Conservation (phyloP, 2,329 filamentous ascomycete species). For the Cryphonectria radicalis region DNA sequence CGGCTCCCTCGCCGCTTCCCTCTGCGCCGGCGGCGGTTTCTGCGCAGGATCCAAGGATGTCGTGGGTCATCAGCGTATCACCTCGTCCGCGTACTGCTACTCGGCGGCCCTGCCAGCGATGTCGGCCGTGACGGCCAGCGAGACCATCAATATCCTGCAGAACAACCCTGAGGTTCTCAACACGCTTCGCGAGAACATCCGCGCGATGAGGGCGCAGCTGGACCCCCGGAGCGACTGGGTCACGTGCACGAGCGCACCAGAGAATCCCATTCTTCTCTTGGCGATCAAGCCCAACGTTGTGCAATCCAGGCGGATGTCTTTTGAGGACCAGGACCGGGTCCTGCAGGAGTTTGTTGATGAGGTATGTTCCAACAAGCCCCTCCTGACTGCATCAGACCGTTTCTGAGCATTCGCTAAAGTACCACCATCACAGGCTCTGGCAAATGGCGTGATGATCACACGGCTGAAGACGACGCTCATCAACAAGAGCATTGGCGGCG, state of each 20-base stretch:
- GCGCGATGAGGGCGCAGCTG: slow-evolving; percentile 81
- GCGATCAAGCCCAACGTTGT: slow-evolving; percentile 84
- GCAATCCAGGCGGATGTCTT: slow-evolving; percentile 66
- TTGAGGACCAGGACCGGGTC: slow-evolving; percentile 80
- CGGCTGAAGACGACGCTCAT: slow-evolving; percentile 80
- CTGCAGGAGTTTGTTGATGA: slow-evolving; percentile 95
- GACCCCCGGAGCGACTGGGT: slow-evolving; percentile 96
- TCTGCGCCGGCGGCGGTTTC: slow-evolving; percentile 94
- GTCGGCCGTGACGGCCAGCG: slow-evolving; percentile 92
- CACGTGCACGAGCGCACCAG: slow-evolving; percentile 74
- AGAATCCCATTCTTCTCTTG: slow-evolving; percentile 88
- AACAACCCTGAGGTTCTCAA: slow-evolving; percentile 81
- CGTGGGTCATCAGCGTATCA: slow-evolving; percentile 94
- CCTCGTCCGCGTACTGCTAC: slow-evolving; percentile 90
- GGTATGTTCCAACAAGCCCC: slow-evolving; percentile 56
- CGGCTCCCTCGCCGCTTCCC: slow-evolving; percentile 84
- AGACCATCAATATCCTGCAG: slow-evolving; percentile 85
- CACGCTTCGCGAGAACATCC: slow-evolving; percentile 84
- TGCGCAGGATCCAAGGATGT: slow-evolving; percentile 91
- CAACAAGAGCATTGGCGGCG: slow-evolving; percentile 62
- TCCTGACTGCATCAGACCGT: slow-evolving; percentile 12
- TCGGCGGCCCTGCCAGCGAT: slow-evolving; percentile 93
- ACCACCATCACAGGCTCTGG: slow-evolving; percentile 63
- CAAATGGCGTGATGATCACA: slow-evolving; percentile 88
- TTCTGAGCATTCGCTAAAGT: slow-evolving; percentile 23